Evolutionary conservation across 2,329 filamentous ascomycete genomes (phyloP), one percentile per base, ranked within the genome.

Genomic region (Claviceps capensis): DNA sequence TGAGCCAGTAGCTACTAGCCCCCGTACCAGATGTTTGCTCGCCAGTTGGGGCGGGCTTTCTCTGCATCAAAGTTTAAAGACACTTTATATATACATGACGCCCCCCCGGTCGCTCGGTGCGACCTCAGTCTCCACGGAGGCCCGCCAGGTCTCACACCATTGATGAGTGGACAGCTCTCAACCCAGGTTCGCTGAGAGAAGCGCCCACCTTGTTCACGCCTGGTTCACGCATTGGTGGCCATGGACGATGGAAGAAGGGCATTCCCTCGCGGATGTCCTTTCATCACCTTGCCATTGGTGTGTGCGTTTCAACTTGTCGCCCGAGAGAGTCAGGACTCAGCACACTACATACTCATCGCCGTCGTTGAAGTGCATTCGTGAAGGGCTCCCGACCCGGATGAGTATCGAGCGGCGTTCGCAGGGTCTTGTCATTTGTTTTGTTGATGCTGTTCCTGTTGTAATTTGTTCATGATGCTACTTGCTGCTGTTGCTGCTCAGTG

Each of bases 81-180:
- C 50, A 68, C 65, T 62, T 64, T 59, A 57, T 58, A 59, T 62
- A 55, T 65, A 69, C 66, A 54, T 64, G 47, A 17, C 40, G 45
- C 55, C 64, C 57, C 63, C 61, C 65, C 58, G 55, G 62, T 61
- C 58, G 48, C 56, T 55, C 61, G 55, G 61, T 62, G 62, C 57
- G 62, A 64, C 64, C 61, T 60, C 56, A 61, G 63, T 63, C 63
- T 62, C 65, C 65, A 67, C 63, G 58, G 58, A 61, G 62, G 62
- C 60, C 65, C 65, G 64, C 65, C 62, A 37, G 62, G 65, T 66
- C 66, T 66, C 63, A 63, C 65, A 65, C 65, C 63, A 66, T 62
- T 66, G 59, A 65, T 64, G 63, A 66, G 61, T 61, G 61, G 62
- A 63, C 63, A 64, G 58, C 65, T 26, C 23, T 26, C 65, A 60